These are phyloP conservation scores for Boletus pseudopeckii DNA, from an alignment of 768 basidiomycete species.

Conservation along the genomic window DNA sequence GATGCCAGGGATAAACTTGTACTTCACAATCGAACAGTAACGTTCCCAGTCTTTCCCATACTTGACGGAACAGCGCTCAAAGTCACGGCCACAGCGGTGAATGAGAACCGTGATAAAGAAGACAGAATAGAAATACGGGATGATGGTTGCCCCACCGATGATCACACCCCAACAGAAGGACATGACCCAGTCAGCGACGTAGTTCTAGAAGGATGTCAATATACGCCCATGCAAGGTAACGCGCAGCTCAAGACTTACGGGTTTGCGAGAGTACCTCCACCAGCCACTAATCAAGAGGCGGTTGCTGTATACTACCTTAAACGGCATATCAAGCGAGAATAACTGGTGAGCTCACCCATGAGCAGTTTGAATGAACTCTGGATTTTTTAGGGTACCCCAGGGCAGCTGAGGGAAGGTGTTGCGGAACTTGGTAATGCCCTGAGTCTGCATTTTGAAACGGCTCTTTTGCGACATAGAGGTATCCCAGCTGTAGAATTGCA, in stretches of 20 bases:
- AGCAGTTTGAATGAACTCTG: conserved; percentile 87
- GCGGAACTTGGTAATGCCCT: conserved; percentile 81
- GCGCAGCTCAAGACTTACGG: conserved; percentile 46
- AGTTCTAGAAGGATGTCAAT: conserved; percentile 54
- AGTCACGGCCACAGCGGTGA: conserved; percentile 90
- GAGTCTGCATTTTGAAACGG: conserved; percentile 95
- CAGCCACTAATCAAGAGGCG: conserved; percentile 88
- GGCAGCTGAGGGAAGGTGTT: conserved; percentile 95
- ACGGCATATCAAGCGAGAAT: not conserved
- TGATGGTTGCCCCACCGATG: conserved; percentile 70
- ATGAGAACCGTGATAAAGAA: conserved; percentile 94
- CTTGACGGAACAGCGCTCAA: conserved; percentile 89
- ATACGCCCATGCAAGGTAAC: not conserved
- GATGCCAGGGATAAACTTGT: conserved; percentile 84
- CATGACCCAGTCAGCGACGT: conserved; percentile 90
- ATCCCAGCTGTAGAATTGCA: conserved; percentile 65
- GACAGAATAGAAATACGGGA: conserved; percentile 95
- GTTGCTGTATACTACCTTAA: conserved; percentile 50
- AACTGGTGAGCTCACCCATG: conserved; percentile 61
- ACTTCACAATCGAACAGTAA: conserved; percentile 84
- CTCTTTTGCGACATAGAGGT: conserved; percentile 96
- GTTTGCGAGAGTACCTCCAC: conserved; percentile 95
- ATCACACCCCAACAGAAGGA: conserved; percentile 81
- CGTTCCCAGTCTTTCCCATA: conserved; percentile 95
- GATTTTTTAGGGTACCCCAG: conserved; percentile 76